phyloP scores from a whole-genome alignment of 2,329 filamentous ascomycete species.

The Paecilomyces niveus region DNA sequence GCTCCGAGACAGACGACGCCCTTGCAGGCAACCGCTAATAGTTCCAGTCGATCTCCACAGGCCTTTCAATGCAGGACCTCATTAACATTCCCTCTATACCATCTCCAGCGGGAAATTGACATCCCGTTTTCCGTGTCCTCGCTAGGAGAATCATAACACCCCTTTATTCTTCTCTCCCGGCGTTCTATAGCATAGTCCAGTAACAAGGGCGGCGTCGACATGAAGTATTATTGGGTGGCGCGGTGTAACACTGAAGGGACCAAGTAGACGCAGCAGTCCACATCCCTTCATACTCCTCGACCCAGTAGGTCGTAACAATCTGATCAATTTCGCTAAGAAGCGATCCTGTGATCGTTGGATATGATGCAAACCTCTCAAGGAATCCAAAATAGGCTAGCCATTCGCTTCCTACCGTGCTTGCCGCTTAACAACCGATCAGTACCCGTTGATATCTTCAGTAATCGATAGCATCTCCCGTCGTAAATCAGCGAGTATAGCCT shows the following conservation, averaged over 20 bases:
- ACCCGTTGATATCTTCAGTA: background rate
- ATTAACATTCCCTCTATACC: background rate
- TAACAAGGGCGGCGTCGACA: no score
- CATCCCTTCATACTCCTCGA: no score
- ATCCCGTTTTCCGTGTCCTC: background rate
- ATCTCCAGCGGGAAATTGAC: background rate
- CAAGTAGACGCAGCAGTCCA: no score
- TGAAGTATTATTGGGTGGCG: no score
- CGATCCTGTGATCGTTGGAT: no score
- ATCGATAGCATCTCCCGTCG: conserved; percentile 8
- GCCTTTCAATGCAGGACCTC: background rate
- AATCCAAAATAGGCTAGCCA: no score
- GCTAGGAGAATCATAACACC: background rate
- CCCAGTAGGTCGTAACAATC: no score
- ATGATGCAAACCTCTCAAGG: no score
- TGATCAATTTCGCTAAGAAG: no score
- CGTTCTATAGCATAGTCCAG: background rate
- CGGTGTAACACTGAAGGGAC: no score
- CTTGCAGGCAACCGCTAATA: background rate
- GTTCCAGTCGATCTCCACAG: background rate
- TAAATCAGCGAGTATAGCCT: conserved; percentile 10
- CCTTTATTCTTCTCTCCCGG: background rate
- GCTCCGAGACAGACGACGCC: background rate
- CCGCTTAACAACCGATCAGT: background rate
- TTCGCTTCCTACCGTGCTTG: no score